These are phyloP conservation scores for Rutidosis leptorrhynchoides DNA, from an alignment of 129 eudicot genomes.

Conservation along the genomic window DNA sequence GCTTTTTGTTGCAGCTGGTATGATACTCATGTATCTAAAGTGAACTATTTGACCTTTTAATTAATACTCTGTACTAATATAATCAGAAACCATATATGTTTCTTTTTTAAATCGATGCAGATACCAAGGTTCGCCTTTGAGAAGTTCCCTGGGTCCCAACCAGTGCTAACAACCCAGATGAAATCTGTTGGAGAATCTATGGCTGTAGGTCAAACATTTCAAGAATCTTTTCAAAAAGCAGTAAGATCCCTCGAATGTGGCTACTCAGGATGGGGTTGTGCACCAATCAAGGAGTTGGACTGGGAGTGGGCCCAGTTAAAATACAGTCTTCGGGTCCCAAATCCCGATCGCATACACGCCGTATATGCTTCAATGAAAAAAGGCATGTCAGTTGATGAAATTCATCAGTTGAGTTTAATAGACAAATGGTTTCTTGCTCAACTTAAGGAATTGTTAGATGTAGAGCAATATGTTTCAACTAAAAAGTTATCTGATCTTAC, in stretches of 20 bases:
- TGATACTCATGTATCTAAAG: background rate
- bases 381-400: slow-evolving; percentile 80
- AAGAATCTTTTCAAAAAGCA: slow-evolving; percentile 93
- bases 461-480: slow-evolving; percentile 64
- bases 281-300: slow-evolving; percentile 61
- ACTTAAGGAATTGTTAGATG: slow-evolving; percentile 78
- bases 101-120: slow-evolving; percentile 38
- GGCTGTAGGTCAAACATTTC: slow-evolving; percentile 96
- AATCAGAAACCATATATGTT: background rate
- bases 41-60: background rate
- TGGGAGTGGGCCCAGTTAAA: slow-evolving; percentile 88
- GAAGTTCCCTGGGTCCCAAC: slow-evolving; percentile 89
- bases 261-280: slow-evolving; percentile 92
- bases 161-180: slow-evolving; percentile 87
- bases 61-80: too few species aligned
- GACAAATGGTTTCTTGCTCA: slow-evolving; percentile 96
- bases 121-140: slow-evolving; percentile 94
- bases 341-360: slow-evolving; percentile 84
- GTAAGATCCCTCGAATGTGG: slow-evolving; percentile 83
- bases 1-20: slow-evolving; percentile 1
- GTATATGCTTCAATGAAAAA: slow-evolving; percentile 86
- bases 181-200: slow-evolving; percentile 94
- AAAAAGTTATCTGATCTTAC: slow-evolving; percentile 45
- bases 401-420: slow-evolving; percentile 60
- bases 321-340: slow-evolving; percentile 77